Evolutionary conservation across 768 basidiomycete genomes (phyloP).

Genomic region (Trametes punicea): DNA sequence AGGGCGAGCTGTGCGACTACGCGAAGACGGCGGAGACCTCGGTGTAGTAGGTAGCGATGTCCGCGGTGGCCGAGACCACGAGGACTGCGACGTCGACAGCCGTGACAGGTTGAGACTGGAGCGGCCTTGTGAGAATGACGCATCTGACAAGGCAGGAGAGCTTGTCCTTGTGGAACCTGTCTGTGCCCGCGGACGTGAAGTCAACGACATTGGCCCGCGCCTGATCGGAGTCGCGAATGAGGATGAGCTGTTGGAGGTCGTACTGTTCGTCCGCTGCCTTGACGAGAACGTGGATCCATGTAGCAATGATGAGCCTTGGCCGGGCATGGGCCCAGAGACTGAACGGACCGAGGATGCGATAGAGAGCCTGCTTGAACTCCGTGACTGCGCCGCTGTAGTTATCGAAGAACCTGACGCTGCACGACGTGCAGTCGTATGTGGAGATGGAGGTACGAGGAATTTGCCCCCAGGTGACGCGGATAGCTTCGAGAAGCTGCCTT

Average conservation of each 20-base stretch:
- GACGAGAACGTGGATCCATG: slow-evolving; percentile 74
- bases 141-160: slow-evolving; percentile 66
- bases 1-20: slow-evolving; percentile 35
- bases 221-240: slow-evolving; percentile 26
- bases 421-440: slow-evolving; percentile 44
- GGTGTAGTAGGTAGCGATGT: slow-evolving; percentile 49
- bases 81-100: slow-evolving; percentile 50
- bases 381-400: slow-evolving; percentile 32
- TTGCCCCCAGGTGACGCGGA: slow-evolving; percentile 40
- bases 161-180: slow-evolving; percentile 39
- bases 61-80: slow-evolving; percentile 68
- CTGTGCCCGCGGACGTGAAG: slow-evolving; percentile 39
- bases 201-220: slow-evolving; percentile 27
- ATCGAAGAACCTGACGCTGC: slow-evolving; percentile 49
- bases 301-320: slow-evolving; percentile 36
- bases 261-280: slow-evolving; percentile 75
- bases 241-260: slow-evolving; percentile 42
- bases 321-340: slow-evolving; percentile 63
- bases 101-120: slow-evolving; percentile 44
- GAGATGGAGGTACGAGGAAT: slow-evolving; percentile 44
- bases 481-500: slow-evolving; percentile 39
- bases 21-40: slow-evolving; percentile 42
- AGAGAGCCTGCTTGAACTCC: slow-evolving; percentile 60
- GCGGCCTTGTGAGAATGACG: slow-evolving; percentile 45
- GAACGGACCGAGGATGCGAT: slow-evolving; percentile 55